phyloP scores from a whole-genome alignment of 805 yeast genomes.

The Kluyveromyces dobzhanskii region DNA sequence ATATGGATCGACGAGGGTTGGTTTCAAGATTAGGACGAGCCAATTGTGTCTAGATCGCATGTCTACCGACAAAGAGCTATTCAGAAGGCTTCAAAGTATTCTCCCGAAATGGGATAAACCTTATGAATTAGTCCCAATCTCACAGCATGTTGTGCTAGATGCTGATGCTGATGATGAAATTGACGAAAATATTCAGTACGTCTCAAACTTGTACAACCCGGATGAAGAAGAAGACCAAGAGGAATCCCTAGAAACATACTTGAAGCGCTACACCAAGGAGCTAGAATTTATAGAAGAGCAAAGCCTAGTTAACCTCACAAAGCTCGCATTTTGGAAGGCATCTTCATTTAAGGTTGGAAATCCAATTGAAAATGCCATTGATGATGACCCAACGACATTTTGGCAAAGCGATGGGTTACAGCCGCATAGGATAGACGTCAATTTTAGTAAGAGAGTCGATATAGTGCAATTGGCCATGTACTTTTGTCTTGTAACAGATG shows the following conservation, averaged over 20 bases:
- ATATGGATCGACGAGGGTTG: no score
- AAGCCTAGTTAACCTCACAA: constrained; percentile 68
- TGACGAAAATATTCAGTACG: constrained; percentile 9
- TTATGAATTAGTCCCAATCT: constrained; percentile 8
- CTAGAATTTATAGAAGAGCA: constrained; percentile 16
- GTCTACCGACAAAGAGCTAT: constrained; percentile 1
- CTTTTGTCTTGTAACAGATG: constrained; percentile 66
- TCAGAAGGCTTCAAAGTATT: not conserved
- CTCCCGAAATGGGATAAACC: constrained; percentile 3
- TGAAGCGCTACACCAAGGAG: constrained; percentile 16
- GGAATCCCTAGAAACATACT: constrained; percentile 11
- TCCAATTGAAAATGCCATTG: constrained; percentile 64
- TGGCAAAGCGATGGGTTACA: constrained; percentile 96
- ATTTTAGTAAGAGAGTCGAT: constrained; percentile 68
- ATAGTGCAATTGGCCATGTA: constrained; percentile 63
- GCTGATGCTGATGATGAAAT: constrained; percentile 8
- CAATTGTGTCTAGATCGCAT: no score
- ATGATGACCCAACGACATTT: constrained; percentile 59
- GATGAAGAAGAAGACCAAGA: constrained; percentile 15
- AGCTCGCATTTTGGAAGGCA: constrained; percentile 75
- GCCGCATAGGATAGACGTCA: constrained; percentile 77
- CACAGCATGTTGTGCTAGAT: constrained; percentile 11
- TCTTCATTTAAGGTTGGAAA: constrained; percentile 68
- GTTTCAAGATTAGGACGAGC: no score
- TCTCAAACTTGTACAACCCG: constrained; percentile 13